phyloP scores from a whole-genome alignment of 345 rosid genomes.

The Gossypium ekmanianum region DNA sequence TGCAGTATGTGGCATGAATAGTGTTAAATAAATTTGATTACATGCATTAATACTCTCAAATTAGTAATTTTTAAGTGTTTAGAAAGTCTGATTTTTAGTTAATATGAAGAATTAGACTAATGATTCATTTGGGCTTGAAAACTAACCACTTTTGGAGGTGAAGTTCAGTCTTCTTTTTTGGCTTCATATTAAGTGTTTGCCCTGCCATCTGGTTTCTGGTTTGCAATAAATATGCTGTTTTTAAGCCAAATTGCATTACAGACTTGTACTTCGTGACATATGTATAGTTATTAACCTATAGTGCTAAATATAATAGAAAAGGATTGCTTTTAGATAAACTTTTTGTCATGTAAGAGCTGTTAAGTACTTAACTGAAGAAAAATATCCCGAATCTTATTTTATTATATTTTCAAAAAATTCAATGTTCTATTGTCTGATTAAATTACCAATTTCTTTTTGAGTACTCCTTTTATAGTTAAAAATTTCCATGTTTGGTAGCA shows the following conservation, averaged over 20 bases:
- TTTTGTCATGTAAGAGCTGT: neutral
- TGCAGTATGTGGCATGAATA: slow-evolving; percentile 46
- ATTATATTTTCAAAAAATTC: neutral
- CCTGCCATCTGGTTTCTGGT: neutral
- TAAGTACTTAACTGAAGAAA: neutral
- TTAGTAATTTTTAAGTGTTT: neutral
- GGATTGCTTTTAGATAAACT: neutral
- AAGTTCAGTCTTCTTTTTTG: neutral
- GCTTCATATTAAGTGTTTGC: neutral
- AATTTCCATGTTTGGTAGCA: neutral
- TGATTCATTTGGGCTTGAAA: neutral
- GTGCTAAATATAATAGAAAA: neutral
- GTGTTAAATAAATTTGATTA: slow-evolving; percentile 1
- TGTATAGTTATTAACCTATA: neutral
- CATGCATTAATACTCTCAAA: neutral
- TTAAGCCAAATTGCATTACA: neutral
- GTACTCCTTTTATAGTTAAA: neutral
- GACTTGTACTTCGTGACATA: neutral
- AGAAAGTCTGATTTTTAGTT: neutral
- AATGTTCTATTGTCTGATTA: neutral
- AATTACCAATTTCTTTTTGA: neutral
- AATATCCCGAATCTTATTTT: neutral
- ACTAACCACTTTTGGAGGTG: neutral
- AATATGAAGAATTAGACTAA: neutral
- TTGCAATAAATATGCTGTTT: neutral